A percentile compares a stretch with the other conserved stretches of the same genome.
These are phyloP conservation scores for Pseudogymnoascus sp. DNA, from an alignment of 2,329 filamentous ascomycete species.

Conservation along the genomic window DNA sequence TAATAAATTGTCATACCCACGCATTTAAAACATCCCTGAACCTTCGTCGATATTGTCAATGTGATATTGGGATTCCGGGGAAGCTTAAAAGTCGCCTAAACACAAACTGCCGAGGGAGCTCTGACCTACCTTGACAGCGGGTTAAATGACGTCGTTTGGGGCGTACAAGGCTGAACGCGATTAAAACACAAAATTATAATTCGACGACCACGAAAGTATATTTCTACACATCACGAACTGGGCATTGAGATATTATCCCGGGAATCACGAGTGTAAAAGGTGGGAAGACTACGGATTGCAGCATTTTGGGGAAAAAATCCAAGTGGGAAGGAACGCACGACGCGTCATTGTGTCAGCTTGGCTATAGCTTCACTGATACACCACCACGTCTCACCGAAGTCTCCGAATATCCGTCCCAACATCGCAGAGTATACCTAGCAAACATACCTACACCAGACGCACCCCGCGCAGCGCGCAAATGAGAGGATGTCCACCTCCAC, in stretches of 20 bases:
- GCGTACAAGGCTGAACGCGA: background rate
- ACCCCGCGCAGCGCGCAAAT: background rate
- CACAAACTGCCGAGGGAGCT: background rate
- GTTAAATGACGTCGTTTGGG: background rate
- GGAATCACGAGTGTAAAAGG: background rate
- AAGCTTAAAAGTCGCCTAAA: background rate
- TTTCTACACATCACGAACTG: background rate
- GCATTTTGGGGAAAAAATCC: background rate
- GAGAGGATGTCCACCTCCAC: conserved; percentile 12
- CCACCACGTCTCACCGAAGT: background rate
- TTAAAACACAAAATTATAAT: background rate
- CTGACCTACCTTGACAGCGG: background rate
- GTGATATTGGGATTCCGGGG: background rate
- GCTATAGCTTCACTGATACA: background rate
- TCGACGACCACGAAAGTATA: background rate
- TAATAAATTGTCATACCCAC: background rate
- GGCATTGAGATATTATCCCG: background rate
- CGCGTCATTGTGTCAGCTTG: background rate
- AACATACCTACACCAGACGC: background rate
- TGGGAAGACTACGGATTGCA: background rate
- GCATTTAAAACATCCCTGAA: background rate
- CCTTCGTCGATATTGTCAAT: background rate
- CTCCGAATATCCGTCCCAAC: background rate
- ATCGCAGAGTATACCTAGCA: background rate
- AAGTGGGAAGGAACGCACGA: background rate